These are phyloP conservation scores for Vaccinium vitisidaea DNA, from an alignment of 148 eudicot genomes.

Conservation along the genomic window DNA sequence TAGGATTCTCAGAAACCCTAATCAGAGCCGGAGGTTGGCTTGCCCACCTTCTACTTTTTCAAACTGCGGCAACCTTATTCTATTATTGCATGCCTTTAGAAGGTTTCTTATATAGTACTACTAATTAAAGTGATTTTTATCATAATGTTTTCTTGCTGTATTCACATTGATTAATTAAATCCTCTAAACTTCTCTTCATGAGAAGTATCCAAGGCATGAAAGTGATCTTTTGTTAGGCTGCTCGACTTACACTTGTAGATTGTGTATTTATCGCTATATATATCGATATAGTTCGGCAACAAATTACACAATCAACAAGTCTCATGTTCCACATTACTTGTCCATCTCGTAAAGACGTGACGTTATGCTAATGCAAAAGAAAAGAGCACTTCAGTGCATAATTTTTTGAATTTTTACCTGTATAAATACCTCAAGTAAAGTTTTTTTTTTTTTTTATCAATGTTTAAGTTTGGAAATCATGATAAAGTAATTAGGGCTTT, in stretches of 20 bases:
- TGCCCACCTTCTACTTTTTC: background rate
- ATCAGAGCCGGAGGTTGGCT: background rate
- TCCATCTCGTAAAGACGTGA: too few relatives aligned
- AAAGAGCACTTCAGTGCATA: too few relatives aligned
- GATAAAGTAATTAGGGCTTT: too few relatives aligned
- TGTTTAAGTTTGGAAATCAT: too few relatives aligned
- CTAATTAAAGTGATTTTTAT: background rate
- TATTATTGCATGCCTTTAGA: background rate
- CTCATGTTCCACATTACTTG: too few relatives aligned
- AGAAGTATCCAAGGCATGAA: background rate
- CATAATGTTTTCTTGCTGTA: background rate
- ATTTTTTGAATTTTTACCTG: too few relatives aligned
- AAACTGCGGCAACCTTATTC: slow-evolving; percentile 4
- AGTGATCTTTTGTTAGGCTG: background rate
- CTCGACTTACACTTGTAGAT: background rate
- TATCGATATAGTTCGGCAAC: too few relatives aligned
- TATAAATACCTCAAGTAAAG: too few relatives aligned
- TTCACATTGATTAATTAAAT: background rate
- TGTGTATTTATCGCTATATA: too few relatives aligned
- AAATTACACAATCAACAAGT: too few relatives aligned
- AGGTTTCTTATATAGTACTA: background rate
- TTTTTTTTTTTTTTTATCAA: too few relatives aligned
- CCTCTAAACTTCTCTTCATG: background rate
- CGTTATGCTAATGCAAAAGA: too few relatives aligned
- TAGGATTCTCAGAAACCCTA: background rate